Evolutionary conservation across 2,329 filamentous ascomycete genomes (phyloP).

Genomic region (Aspergillus neotritici): DNA sequence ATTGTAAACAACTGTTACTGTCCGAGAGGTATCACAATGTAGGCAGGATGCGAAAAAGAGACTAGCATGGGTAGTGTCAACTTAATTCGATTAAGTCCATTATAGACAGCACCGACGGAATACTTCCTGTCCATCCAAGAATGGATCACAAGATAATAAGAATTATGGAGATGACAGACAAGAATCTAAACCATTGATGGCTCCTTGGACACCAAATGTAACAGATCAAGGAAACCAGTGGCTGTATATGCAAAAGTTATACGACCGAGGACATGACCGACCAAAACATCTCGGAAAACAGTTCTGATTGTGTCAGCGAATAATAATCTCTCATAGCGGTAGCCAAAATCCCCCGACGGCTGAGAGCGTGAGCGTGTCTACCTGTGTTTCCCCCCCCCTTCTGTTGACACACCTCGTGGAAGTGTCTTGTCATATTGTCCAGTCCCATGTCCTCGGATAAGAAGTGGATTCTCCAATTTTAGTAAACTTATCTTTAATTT

Average conservation of each 20-base stretch:
- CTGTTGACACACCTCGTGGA: slow-evolving; percentile 8
- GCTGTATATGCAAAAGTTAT: too few relatives aligned
- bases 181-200: too few relatives aligned
- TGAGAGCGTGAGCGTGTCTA: not conserved
- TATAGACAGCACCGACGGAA: too few relatives aligned
- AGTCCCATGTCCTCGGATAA: not conserved
- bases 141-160: too few relatives aligned
- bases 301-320: slow-evolving; percentile 1
- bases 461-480: too few relatives aligned
- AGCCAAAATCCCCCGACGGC: too few relatives aligned
- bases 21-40: slow-evolving; percentile 2
- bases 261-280: not conserved
- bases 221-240: too few relatives aligned
- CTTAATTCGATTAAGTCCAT: too few relatives aligned
- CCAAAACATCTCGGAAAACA: not conserved
- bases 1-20: too few relatives aligned
- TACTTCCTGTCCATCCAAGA: too few relatives aligned
- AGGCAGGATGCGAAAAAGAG: not conserved
- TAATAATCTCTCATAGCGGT: slow-evolving; percentile 4
- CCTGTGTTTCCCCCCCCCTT: not conserved
- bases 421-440: slow-evolving; percentile 2
- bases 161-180: too few relatives aligned
- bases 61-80: not conserved
- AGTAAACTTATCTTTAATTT: not conserved
- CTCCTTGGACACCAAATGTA: too few relatives aligned